Base-by-base conservation (phyloP, 2,329 filamentous ascomycete genomes). In the Rhinocladiella mackenziei region DNA sequence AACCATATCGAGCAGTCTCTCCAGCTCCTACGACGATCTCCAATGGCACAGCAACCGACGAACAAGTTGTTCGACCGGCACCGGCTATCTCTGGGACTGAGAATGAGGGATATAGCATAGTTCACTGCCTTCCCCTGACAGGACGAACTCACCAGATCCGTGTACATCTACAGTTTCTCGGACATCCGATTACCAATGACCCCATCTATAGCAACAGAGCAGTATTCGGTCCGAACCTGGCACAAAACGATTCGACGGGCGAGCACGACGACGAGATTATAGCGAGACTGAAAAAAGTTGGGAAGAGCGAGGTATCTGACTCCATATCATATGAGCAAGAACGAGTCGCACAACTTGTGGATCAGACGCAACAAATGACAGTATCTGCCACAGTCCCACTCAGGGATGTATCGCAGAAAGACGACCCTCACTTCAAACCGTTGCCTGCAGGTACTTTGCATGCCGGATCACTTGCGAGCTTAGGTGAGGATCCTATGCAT, bases 201-300 rank as follows among this genome's bases (percentile, higher is more conserved):
- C 92, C 92, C 5, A 97, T 98, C 57, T 98, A 98, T 65, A 89
- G 87, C 58, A 98, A 98, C 62, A 82, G 87, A 61, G 81, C 82
- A 45, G 92, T 98, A 8, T 98, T 94, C 74, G 92, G 92, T 0
- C 73, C 83, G 1, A 76, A 83, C 7, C 78, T 98, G 0, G 92
- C 87, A 11, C 77, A 70, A 36, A 71, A 73, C 10, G 83, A 91
- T 37, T 80, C 77, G 2, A 74, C 74, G 14, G 76, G 77, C 18
- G 83, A 88, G 45, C 80, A 83, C 30, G 92, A 98, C 63, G 86
- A 92, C 48, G 88, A 94, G 61, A 84, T 98, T 56, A 89, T 98
- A 63, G 82, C 81, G 14, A 80, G 88, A 1, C 76, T 98, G 3
- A 81, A 82, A 22, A 80, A 82, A 22, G 96, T 98, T 88, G 92